Percentiles rank a stretch among this genome's conserved stretches.
Conservation (phyloP, 2,329 filamentous ascomycete genomes). For the Scedosporium apiospermum region DNA sequence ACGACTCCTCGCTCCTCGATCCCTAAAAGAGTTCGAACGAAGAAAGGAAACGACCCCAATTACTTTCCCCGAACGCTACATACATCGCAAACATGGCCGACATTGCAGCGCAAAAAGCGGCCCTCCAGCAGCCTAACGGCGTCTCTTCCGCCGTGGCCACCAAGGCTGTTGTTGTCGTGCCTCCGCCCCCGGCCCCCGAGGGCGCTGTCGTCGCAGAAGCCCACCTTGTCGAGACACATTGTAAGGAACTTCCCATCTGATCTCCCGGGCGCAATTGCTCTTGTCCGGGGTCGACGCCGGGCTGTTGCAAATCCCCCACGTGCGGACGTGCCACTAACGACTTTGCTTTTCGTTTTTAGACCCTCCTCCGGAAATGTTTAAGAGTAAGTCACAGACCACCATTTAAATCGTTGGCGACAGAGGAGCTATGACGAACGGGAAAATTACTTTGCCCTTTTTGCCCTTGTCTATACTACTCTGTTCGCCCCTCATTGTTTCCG, state of each 20-base stretch:
- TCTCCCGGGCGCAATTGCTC: not conserved
- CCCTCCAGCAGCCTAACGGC: not conserved
- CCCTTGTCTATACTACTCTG: not conserved
- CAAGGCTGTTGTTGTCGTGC: not conserved
- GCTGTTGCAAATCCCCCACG: not conserved
- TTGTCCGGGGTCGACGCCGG: not conserved
- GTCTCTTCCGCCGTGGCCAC: not conserved
- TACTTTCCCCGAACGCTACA: not conserved
- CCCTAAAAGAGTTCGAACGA: too few species aligned
- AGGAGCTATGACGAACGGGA: too few species aligned
- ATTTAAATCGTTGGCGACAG: constrained; percentile 9
- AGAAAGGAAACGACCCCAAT: not conserved
- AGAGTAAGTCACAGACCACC: constrained; percentile 39
- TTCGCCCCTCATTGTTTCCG: not conserved
- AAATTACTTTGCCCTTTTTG: not conserved
- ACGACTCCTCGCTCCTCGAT: too few species aligned
- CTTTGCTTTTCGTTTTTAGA: constrained; percentile 27
- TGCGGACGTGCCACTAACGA: not conserved
- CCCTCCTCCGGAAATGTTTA: constrained; percentile 57
- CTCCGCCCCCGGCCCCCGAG: constrained; percentile 4
- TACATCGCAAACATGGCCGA: constrained; percentile 2
- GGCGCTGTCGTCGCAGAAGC: constrained; percentile 61
- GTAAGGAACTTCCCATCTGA: constrained; percentile 30
- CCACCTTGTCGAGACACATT: constrained; percentile 65
- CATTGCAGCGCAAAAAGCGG: not conserved